These are phyloP conservation scores for Phaffia tasmanica DNA, from an alignment of 768 basidiomycete species.

Conservation along the genomic window DNA sequence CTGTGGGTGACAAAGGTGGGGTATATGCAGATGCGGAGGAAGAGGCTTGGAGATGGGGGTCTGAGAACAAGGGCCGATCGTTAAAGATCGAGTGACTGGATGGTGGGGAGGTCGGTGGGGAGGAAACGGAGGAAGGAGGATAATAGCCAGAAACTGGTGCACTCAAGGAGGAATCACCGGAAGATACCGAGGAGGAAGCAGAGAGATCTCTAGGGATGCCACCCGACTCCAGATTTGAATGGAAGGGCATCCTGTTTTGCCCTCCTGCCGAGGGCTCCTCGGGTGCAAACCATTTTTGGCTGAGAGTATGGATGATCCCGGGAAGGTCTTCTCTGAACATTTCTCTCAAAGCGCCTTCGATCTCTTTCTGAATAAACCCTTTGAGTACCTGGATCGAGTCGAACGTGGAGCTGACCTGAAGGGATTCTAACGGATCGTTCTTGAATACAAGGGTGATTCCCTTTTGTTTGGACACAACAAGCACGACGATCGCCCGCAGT, in stretches of 20 bases:
- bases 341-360: slow-evolving; percentile 89
- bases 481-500: slow-evolving; percentile 87
- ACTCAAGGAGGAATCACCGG: neutral
- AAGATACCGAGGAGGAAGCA: neutral
- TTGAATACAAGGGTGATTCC: slow-evolving; percentile 99
- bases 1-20: slow-evolving; percentile 32
- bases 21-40: slow-evolving; percentile 31
- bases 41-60: neutral
- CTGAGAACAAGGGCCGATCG: slow-evolving; percentile 19
- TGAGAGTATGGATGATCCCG: slow-evolving; percentile 87
- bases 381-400: slow-evolving; percentile 97
- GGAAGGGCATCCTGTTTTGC: slow-evolving; percentile 1
- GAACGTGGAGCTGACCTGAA: slow-evolving; percentile 94
- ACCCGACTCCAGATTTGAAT: slow-evolving; percentile 15
- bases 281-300: slow-evolving; percentile 74
- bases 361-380: slow-evolving; percentile 93
- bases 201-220: neutral
- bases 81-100: slow-evolving; percentile 10
- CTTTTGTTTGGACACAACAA: slow-evolving; percentile 93
- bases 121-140: slow-evolving; percentile 18
- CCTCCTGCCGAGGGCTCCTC: slow-evolving; percentile 23
- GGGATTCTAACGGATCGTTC: slow-evolving; percentile 94
- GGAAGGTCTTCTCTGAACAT: slow-evolving; percentile 98
- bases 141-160: slow-evolving; percentile 25
- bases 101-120: slow-evolving; percentile 5